phyloP scores from a whole-genome alignment of 1,139 yeast genomes.

The Saccharomycopsis hybrid region DNA sequence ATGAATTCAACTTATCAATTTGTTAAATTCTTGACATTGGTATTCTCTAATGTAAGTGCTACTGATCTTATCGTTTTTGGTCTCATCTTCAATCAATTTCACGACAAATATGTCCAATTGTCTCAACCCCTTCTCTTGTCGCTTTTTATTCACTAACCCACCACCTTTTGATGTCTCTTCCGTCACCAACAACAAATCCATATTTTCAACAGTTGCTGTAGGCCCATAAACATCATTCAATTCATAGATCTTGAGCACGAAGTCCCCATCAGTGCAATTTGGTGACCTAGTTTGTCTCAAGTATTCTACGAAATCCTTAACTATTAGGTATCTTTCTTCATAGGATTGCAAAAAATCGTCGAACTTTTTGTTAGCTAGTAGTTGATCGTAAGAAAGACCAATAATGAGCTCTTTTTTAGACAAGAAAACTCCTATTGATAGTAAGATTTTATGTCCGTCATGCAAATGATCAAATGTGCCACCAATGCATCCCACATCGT shows the following conservation, averaged over 20 bases:
- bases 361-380: slow-evolving; percentile 69
- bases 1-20: too few species aligned
- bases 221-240: slow-evolving; percentile 93
- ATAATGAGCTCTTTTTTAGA: slow-evolving; percentile 52
- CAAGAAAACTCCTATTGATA: slow-evolving; percentile 66
- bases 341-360: slow-evolving; percentile 59
- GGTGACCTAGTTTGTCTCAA: slow-evolving; percentile 31
- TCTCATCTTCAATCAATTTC: slow-evolving; percentile 58
- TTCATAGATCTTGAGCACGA: slow-evolving; percentile 45
- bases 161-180: slow-evolving; percentile 79
- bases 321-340: slow-evolving; percentile 42
- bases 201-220: slow-evolving; percentile 66
- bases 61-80: slow-evolving; percentile 71
- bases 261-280: too few species aligned
- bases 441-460: slow-evolving; percentile 85
- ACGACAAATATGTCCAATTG: slow-evolving; percentile 53
- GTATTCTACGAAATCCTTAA: slow-evolving; percentile 35
- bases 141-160: slow-evolving; percentile 54
- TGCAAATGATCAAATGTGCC: slow-evolving; percentile 98
- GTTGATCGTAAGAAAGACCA: slow-evolving; percentile 78
- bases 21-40: slow-evolving; percentile 21
- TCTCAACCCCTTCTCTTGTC: slow-evolving; percentile 51
- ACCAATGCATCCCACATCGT: slow-evolving; percentile 59
- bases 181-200: slow-evolving; percentile 76
- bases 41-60: slow-evolving; percentile 54